phyloP scores from a whole-genome alignment of 257 asterid species.

The Ligustrum vulgare region DNA sequence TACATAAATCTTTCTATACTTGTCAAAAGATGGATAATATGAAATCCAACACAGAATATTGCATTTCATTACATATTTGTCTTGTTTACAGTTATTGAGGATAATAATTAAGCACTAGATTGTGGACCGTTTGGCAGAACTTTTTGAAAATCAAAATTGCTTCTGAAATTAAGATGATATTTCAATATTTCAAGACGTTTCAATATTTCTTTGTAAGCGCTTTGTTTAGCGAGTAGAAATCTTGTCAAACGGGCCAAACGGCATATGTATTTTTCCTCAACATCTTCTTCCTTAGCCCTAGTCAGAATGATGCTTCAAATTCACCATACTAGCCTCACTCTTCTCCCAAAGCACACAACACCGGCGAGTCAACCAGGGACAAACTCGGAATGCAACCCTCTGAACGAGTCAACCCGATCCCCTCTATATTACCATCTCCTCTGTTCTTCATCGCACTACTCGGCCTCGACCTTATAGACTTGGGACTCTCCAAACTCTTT shows the following conservation, averaged over 20 bases:
- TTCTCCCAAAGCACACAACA: slow-evolving; percentile 37
- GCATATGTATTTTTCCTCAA: neutral
- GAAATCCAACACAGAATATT: neutral
- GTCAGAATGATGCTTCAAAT: neutral
- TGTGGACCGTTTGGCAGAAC: neutral
- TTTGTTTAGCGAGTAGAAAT: neutral
- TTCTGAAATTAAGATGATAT: no score
- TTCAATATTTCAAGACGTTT: no score
- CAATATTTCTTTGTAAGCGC: no score
- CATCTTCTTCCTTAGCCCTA: neutral
- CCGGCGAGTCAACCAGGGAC: slow-evolving; percentile 42
- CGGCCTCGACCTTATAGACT: slow-evolving; percentile 57
- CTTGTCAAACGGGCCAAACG: no score
- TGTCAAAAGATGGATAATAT: neutral
- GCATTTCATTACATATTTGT: slow-evolving; percentile 23
- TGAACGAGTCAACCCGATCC: slow-evolving; percentile 45
- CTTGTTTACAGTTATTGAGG: slow-evolving; percentile 25
- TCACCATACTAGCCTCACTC: slow-evolving; percentile 21
- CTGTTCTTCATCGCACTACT: slow-evolving; percentile 55
- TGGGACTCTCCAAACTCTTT: slow-evolving; percentile 59
- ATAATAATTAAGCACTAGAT: slow-evolving; percentile 23
- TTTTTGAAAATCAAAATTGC: no score
- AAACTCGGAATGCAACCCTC: slow-evolving; percentile 70
- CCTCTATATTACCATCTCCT: slow-evolving; percentile 20
- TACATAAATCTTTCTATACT: neutral